Percentiles rank a stretch among this genome's conserved stretches.
Evolutionary conservation across 257 asterid genomes (phyloP).

Genomic region (Pogostemon cablin): DNA sequence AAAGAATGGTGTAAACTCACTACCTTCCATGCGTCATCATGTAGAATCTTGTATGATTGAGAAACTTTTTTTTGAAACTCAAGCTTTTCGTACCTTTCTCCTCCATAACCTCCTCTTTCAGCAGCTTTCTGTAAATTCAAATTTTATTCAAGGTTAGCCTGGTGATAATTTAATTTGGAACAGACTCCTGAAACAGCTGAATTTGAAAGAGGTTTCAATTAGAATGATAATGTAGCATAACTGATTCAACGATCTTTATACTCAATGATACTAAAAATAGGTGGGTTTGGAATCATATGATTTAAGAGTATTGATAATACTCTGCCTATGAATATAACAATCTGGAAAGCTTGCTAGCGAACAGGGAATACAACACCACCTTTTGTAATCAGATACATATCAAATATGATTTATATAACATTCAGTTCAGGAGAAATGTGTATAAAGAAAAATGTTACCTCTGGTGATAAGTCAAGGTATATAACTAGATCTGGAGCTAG

Average conservation of each 20-base stretch:
- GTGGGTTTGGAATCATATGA: not conserved
- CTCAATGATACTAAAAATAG: not conserved
- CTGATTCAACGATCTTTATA: slow-evolving; percentile 10
- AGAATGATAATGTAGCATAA: not conserved
- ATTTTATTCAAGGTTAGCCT: slow-evolving; percentile 5
- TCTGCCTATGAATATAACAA: slow-evolving; percentile 14
- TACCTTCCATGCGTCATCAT: slow-evolving; percentile 91
- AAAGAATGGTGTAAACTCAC: slow-evolving; percentile 13
- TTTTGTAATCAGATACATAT: not conserved
- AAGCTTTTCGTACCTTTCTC: slow-evolving; percentile 89
- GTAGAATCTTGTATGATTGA: slow-evolving; percentile 53
- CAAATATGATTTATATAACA: slow-evolving; percentile 5
- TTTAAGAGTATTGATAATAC: not conserved
- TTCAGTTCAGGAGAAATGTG: slow-evolving; percentile 12
- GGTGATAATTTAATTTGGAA: slow-evolving; percentile 16
- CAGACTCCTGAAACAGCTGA: not conserved
- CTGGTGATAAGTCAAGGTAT: slow-evolving; percentile 91
- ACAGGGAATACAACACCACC: slow-evolving; percentile 3
- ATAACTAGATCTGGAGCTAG: slow-evolving; percentile 91
- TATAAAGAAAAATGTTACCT: slow-evolving; percentile 49
- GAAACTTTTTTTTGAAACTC: slow-evolving; percentile 92
- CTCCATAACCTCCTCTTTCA: slow-evolving; percentile 96
- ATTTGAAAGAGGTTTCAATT: not conserved
- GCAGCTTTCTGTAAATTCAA: slow-evolving; percentile 69
- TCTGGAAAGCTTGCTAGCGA: not conserved